phyloP scores from a whole-genome alignment of 495 filamentous ascomycete species.

The Patellaria atrata region DNA sequence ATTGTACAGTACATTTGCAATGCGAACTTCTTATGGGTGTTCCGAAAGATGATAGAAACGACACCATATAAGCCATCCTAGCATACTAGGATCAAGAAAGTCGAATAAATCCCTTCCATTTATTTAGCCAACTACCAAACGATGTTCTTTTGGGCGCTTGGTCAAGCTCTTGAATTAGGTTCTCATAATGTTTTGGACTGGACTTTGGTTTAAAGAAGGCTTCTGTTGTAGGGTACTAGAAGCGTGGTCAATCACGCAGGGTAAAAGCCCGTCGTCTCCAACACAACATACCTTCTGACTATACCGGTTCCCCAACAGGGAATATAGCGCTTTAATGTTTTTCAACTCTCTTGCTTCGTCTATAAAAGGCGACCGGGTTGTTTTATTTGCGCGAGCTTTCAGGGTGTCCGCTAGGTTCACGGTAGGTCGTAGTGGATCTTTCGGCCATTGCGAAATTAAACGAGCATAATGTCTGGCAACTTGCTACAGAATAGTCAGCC shows the following conservation, averaged over 20 bases:
- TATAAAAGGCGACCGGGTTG: constrained; percentile 13
- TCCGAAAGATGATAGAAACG: too few species aligned
- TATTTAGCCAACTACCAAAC: constrained; percentile 17
- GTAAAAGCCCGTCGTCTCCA: background rate
- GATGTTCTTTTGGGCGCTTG: constrained; percentile 23
- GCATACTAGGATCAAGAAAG: constrained; percentile 11
- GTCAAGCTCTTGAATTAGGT: constrained; percentile 43
- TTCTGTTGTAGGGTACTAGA: constrained; percentile 49
- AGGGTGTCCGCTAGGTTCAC: constrained; percentile 61
- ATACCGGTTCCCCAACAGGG: constrained; percentile 62
- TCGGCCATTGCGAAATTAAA: constrained; percentile 64
- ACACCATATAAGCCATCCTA: background rate
- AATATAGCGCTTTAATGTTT: constrained; percentile 59
- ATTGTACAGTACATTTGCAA: too few species aligned
- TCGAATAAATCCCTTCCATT: constrained; percentile 23
- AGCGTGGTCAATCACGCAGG: background rate
- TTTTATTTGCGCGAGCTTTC: constrained; percentile 37
- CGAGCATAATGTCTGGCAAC: constrained; percentile 42
- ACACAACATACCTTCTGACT: constrained; percentile 36
- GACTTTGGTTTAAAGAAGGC: constrained; percentile 52
- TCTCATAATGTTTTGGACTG: constrained; percentile 63
- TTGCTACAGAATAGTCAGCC: constrained; percentile 7
- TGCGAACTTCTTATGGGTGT: too few species aligned
- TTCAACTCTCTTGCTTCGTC: constrained; percentile 31
- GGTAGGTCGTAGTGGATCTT: constrained; percentile 61